Percentiles rank a stretch among this genome's conserved stretches.
Evolutionary conservation across 805 yeast genomes (phyloP).

Genomic region (Myxozyma lipomycoides): DNA sequence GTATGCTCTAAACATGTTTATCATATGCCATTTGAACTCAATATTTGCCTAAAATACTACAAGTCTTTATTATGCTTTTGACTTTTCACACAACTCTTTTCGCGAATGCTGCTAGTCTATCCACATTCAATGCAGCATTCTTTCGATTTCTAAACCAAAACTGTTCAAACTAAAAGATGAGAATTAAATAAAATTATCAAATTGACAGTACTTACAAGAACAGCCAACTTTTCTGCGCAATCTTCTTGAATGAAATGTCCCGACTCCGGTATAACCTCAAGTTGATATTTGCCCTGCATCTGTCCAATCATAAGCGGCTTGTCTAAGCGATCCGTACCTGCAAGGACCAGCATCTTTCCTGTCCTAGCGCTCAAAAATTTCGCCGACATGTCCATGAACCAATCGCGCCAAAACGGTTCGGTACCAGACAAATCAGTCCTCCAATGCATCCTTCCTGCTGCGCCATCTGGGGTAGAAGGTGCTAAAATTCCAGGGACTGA

Average conservation of each 20-base stretch:
- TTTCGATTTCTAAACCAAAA: constrained; percentile 21
- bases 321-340: constrained; percentile 87
- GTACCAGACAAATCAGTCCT: constrained; percentile 59
- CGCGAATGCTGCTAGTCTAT: no score
- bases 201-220: constrained; percentile 2
- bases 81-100: no score
- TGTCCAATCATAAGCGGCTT: constrained; percentile 86
- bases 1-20: no score
- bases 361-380: constrained; percentile 48
- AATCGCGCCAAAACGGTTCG: constrained; percentile 63
- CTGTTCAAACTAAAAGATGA: constrained; percentile 1
- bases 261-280: constrained; percentile 71
- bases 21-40: no score
- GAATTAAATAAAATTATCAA: no score
- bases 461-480: constrained; percentile 31
- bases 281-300: constrained; percentile 93
- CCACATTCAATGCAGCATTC: constrained; percentile 18
- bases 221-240: constrained; percentile 62
- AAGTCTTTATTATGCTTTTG: no score
- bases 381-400: constrained; percentile 73
- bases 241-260: constrained; percentile 98
- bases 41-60: no score
- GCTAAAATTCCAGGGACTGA: constrained; percentile 72
- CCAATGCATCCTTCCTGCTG: constrained; percentile 45
- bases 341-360: constrained; percentile 70